phyloP scores from a whole-genome alignment of 2,329 filamentous ascomycete species.

The Aspergillus fijiensis region DNA sequence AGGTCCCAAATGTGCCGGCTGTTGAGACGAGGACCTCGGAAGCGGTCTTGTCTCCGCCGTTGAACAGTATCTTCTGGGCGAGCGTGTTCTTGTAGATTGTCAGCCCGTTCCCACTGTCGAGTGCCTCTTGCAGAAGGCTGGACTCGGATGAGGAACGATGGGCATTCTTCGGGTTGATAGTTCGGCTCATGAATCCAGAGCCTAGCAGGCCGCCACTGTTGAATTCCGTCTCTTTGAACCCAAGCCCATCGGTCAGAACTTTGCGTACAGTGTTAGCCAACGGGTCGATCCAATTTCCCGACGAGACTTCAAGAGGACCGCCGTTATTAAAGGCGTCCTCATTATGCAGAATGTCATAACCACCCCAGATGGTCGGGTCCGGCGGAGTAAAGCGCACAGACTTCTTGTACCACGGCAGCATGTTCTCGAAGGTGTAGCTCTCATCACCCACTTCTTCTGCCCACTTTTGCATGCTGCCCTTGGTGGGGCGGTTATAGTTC shows the following conservation, averaged over 20 bases:
- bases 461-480: slow-evolving; percentile 34
- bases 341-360: slow-evolving; percentile 27
- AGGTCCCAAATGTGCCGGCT: slow-evolving; percentile 33
- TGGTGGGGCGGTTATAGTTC: slow-evolving; percentile 30
- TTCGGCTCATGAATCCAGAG: slow-evolving; percentile 28
- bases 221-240: slow-evolving; percentile 28
- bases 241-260: slow-evolving; percentile 26
- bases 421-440: slow-evolving; percentile 29
- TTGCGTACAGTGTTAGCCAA: slow-evolving; percentile 30
- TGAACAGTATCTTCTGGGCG: slow-evolving; percentile 52
- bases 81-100: slow-evolving; percentile 47
- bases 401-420: slow-evolving; percentile 30
- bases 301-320: slow-evolving; percentile 36
- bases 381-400: slow-evolving; percentile 30
- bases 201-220: slow-evolving; percentile 28
- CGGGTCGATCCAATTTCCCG: slow-evolving; percentile 26
- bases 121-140: slow-evolving; percentile 17
- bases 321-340: slow-evolving; percentile 19
- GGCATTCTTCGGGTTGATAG: slow-evolving; percentile 30
- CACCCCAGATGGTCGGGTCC: slow-evolving; percentile 18
- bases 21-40: slow-evolving; percentile 49
- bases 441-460: slow-evolving; percentile 37
- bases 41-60: slow-evolving; percentile 47
- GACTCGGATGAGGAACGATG: slow-evolving; percentile 20
- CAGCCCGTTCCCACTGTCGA: slow-evolving; percentile 28